Percentiles rank a stretch among this genome's conserved stretches.
Conservation (phyloP, 2,329 filamentous ascomycete species). For the Cercospora sp. region DNA sequence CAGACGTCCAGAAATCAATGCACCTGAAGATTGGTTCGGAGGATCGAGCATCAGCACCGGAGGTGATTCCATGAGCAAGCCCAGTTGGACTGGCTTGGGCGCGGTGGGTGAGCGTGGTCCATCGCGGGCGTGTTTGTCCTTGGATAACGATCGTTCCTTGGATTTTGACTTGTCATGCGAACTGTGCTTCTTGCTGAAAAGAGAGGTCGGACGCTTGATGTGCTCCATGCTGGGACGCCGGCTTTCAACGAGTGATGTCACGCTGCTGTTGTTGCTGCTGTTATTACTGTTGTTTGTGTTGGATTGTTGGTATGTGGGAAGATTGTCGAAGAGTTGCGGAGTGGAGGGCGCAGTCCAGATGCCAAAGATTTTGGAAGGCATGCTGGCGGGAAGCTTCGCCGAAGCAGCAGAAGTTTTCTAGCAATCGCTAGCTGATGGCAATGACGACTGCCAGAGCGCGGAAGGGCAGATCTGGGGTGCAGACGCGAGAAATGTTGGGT, state of each 20-base stretch:
- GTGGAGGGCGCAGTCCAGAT: slow-evolving; percentile 28
- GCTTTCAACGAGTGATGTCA: slow-evolving; percentile 14
- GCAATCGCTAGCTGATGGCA: slow-evolving; percentile 13
- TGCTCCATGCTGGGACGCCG: slow-evolving; percentile 39
- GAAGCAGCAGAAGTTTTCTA: slow-evolving; percentile 7
- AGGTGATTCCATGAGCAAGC: slow-evolving; percentile 75
- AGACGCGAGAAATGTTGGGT: slow-evolving; percentile 4
- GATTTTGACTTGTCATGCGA: slow-evolving; percentile 26
- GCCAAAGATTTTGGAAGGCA: slow-evolving; percentile 39
- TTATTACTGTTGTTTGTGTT: not conserved
- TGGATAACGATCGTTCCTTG: slow-evolving; percentile 34
- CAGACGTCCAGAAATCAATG: slow-evolving; percentile 80
- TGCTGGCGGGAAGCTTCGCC: slow-evolving; percentile 17
- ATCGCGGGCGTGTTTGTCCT: slow-evolving; percentile 31
- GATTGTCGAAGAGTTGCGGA: slow-evolving; percentile 11
- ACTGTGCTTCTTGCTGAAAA: slow-evolving; percentile 25
- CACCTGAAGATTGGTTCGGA: slow-evolving; percentile 73
- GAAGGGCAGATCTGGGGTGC: slow-evolving; percentile 8
- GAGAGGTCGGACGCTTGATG: slow-evolving; percentile 35
- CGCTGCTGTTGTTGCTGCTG: slow-evolving; percentile 19
- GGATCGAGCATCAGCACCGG: slow-evolving; percentile 81
- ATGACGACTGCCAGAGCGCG: not conserved
- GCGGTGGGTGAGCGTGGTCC: slow-evolving; percentile 21
- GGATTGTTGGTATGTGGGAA: slow-evolving; percentile 22
- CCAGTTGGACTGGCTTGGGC: slow-evolving; percentile 52